Conservation (phyloP, 2,329 filamentous ascomycete species). For the Xylariaceae sp. region DNA sequence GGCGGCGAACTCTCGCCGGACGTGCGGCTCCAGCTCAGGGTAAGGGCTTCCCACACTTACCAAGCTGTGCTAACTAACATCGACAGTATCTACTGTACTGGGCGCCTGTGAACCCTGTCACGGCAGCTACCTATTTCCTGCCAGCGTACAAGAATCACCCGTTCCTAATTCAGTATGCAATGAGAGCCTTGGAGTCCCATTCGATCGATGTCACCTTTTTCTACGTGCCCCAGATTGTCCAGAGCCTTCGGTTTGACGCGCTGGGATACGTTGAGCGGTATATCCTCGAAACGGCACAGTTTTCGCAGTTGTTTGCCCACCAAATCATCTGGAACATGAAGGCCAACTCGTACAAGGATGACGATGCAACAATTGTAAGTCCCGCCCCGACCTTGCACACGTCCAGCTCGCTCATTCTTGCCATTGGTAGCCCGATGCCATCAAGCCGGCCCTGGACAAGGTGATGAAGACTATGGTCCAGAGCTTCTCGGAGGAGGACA, state of each 20-base stretch:
- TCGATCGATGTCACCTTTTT: constrained; percentile 98
- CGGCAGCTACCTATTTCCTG: constrained; percentile 87
- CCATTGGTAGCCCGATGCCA: constrained; percentile 64
- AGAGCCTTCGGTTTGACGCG: constrained; percentile 85
- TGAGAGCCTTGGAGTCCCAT: constrained; percentile 89
- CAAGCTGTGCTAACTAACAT: constrained; percentile 25
- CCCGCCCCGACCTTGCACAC: background rate
- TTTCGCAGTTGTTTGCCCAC: constrained; percentile 97
- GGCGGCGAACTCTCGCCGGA: constrained; percentile 71
- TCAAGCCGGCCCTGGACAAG: constrained; percentile 88
- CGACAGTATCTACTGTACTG: constrained; percentile 81
- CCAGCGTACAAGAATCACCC: constrained; percentile 88
- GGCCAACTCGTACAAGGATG: constrained; percentile 96
- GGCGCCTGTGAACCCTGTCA: constrained; percentile 87
- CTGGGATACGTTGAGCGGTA: constrained; percentile 94
- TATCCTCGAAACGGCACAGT: constrained; percentile 92
- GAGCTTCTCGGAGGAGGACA: constrained; percentile 75
- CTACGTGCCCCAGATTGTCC: constrained; percentile 97
- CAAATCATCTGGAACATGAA: constrained; percentile 99
- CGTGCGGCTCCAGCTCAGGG: constrained; percentile 79
- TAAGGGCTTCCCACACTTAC: constrained; percentile 29
- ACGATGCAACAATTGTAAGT: constrained; percentile 76
- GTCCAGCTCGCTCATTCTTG: constrained; percentile 12
- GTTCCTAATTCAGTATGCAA: constrained; percentile 92
- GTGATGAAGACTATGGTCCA: constrained; percentile 80